Conservation (phyloP, 2,329 filamentous ascomycete genomes). For the Diaporthe aspalathi region DNA sequence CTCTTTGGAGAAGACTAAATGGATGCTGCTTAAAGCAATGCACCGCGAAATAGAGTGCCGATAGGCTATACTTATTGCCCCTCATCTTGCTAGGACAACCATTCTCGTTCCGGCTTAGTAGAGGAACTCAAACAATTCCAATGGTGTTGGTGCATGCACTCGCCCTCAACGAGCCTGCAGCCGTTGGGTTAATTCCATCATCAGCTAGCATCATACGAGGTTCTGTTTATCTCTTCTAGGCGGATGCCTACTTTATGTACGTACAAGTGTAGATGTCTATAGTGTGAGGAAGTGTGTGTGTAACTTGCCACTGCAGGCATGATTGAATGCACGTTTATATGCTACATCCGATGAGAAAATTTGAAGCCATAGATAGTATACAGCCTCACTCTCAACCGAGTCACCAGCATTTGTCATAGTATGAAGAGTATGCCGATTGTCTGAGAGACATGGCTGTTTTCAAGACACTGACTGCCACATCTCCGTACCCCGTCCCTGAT, state of each 20-base stretch:
- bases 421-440: not conserved
- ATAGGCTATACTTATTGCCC: no score
- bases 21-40: no score
- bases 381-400: not conserved
- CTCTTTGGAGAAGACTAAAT: no score
- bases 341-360: not conserved
- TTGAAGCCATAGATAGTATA: no score
- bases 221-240: not conserved
- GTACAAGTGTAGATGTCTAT: not conserved
- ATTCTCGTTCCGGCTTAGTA: no score
- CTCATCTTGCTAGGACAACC: no score
- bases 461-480: not conserved
- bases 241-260: not conserved
- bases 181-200: not conserved
- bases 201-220: not conserved
- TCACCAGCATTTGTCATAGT: not conserved
- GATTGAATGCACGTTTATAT: no score
- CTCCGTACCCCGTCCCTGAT: not conserved
- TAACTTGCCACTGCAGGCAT: no score
- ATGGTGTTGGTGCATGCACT: no score
- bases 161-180: not conserved
- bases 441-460: not conserved
- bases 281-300: not conserved
- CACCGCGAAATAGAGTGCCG: no score
- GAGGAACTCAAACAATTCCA: no score